Conservation (phyloP, 768 basidiomycete species). For the Tylopilus rubrobrunneus region DNA sequence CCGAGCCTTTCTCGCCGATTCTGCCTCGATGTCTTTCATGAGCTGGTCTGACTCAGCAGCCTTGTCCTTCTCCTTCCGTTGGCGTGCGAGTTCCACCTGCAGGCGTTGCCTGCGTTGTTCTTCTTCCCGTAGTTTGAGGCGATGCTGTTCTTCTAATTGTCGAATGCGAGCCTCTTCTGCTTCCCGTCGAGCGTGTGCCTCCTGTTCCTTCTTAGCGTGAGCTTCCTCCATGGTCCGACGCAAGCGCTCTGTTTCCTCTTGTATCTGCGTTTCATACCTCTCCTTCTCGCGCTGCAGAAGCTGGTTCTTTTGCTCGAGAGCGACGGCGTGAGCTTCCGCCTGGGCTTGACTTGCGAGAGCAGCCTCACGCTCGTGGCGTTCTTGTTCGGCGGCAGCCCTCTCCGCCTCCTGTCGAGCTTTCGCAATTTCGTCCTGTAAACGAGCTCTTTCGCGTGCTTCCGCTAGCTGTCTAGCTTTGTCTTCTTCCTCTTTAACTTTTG, state of each 20-base stretch:
- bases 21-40: constrained; percentile 21
- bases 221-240: constrained; percentile 24
- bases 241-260: constrained; percentile 25
- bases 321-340: constrained; percentile 22
- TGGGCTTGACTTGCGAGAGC: constrained; percentile 22
- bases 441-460: constrained; percentile 29
- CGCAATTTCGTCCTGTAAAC: constrained; percentile 27
- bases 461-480: constrained; percentile 17
- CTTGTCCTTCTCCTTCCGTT: constrained; percentile 18
- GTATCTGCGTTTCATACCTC: constrained; percentile 19
- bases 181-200: constrained; percentile 14
- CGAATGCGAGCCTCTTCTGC: constrained; percentile 25
- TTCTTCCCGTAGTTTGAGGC: constrained; percentile 27
- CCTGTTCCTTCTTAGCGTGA: constrained; percentile 24
- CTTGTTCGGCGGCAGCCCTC: constrained; percentile 21
- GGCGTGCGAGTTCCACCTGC: constrained; percentile 25
- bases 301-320: constrained; percentile 23
- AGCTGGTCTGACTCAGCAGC: constrained; percentile 14
- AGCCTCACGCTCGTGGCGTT: constrained; percentile 25
- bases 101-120: constrained; percentile 23
- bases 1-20: constrained; percentile 9
- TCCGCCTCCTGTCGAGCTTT: constrained; percentile 26
- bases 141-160: constrained; percentile 26
- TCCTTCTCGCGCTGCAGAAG: constrained; percentile 25
- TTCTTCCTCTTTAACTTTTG: constrained; percentile 22